phyloP scores from a whole-genome alignment of 1,284 basidiomycete species.

The Cryptococcus hybrid region DNA sequence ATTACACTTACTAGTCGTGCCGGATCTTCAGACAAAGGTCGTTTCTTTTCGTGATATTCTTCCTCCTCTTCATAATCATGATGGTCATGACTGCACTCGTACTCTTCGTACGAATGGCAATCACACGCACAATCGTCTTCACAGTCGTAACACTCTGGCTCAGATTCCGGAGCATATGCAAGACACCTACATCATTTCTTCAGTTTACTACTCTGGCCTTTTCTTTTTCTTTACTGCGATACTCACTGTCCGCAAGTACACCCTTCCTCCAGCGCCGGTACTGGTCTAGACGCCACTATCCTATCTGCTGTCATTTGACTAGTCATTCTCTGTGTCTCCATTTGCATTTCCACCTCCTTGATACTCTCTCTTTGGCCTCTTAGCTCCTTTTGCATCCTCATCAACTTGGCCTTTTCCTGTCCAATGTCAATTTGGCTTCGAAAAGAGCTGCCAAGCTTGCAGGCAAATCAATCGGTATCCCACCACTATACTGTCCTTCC shows the following conservation, averaged over 20 bases:
- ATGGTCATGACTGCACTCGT: slow-evolving; percentile 18
- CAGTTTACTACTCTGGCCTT: too few species aligned
- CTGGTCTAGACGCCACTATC: slow-evolving; percentile 7
- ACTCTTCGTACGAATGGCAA: slow-evolving; percentile 21
- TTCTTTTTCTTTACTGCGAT: neutral
- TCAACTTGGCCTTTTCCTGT: slow-evolving; percentile 49
- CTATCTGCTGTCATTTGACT: slow-evolving; percentile 24
- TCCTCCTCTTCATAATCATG: slow-evolving; percentile 9
- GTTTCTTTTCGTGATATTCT: slow-evolving; percentile 8
- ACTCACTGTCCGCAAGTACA: slow-evolving; percentile 40
- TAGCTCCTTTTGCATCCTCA: slow-evolving; percentile 49
- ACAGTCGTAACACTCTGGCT: slow-evolving; percentile 36
- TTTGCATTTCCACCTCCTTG: neutral
- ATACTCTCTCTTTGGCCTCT: slow-evolving; percentile 40
- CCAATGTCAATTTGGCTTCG: slow-evolving; percentile 47
- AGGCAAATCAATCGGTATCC: slow-evolving; percentile 40
- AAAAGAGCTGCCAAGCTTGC: slow-evolving; percentile 47
- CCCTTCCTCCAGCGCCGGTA: slow-evolving; percentile 23
- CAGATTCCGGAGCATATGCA: slow-evolving; percentile 18
- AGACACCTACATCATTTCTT: slow-evolving; percentile 23
- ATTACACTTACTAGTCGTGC: slow-evolving; percentile 36
- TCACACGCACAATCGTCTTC: slow-evolving; percentile 21
- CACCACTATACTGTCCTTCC: neutral
- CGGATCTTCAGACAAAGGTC: slow-evolving; percentile 37
- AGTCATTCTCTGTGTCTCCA: neutral